phyloP scores from a whole-genome alignment of 352 stramenopile genomes.

The Phytophthora capsici region DNA sequence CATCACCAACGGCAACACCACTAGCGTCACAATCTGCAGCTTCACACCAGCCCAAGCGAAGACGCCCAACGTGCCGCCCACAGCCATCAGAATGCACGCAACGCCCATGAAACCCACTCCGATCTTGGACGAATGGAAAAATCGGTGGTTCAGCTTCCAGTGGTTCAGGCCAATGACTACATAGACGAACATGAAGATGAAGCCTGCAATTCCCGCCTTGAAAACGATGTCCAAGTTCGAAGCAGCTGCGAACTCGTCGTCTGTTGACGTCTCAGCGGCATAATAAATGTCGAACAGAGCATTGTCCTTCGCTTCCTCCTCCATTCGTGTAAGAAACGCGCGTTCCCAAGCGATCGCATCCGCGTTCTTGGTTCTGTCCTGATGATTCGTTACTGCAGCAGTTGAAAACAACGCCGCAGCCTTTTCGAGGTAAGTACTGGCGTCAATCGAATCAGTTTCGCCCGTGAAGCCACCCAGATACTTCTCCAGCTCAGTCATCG shows the following conservation, averaged over 20 bases:
- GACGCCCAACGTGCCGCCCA: slow-evolving; percentile 69
- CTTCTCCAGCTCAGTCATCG: slow-evolving; percentile 64
- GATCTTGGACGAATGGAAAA: slow-evolving; percentile 75
- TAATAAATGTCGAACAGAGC: slow-evolving; percentile 71
- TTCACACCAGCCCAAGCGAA: slow-evolving; percentile 70
- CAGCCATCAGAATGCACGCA: slow-evolving; percentile 63
- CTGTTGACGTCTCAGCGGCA: slow-evolving; percentile 59
- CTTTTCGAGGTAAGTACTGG: slow-evolving; percentile 43
- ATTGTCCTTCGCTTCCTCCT: slow-evolving; percentile 54
- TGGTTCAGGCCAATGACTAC: slow-evolving; percentile 73
- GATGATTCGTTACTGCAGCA: slow-evolving; percentile 58
- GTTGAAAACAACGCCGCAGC: slow-evolving; percentile 56
- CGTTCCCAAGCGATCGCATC: slow-evolving; percentile 73
- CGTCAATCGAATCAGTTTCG: slow-evolving; percentile 21
- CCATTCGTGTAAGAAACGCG: slow-evolving; percentile 64
- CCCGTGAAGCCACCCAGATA: slow-evolving; percentile 56
- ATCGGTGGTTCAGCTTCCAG: slow-evolving; percentile 50
- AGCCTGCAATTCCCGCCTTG: slow-evolving; percentile 53
- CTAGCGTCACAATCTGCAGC: slow-evolving; percentile 75
- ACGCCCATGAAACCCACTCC: slow-evolving; percentile 69
- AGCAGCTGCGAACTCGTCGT: slow-evolving; percentile 65
- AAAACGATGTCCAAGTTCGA: slow-evolving; percentile 55
- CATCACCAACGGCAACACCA: slow-evolving; percentile 67
- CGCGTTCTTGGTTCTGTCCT: slow-evolving; percentile 43
- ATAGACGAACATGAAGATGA: slow-evolving; percentile 75